Conservation (phyloP, 2,329 filamentous ascomycete species). For the Trichoderma koningiopsis region DNA sequence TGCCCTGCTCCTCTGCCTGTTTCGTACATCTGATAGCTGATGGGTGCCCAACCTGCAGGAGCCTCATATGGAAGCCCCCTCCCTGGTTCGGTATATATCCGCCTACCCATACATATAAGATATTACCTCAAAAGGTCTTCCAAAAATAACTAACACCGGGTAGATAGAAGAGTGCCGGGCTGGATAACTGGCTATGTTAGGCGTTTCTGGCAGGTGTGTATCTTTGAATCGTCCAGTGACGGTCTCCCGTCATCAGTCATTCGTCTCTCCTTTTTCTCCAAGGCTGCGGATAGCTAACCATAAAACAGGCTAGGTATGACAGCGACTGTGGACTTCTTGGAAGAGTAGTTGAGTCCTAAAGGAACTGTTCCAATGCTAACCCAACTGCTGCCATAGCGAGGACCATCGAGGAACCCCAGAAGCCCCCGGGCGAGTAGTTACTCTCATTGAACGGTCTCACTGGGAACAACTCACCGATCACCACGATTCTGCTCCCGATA, state of each 20-base stretch:
- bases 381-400: slow-evolving; percentile 60
- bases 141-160: not conserved
- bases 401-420: slow-evolving; percentile 93
- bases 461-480: slow-evolving; percentile 78
- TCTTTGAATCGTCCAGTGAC: not conserved
- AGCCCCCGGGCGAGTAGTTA: slow-evolving; percentile 87
- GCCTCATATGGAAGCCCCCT: slow-evolving; percentile 96
- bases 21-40: slow-evolving; percentile 13
- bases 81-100: slow-evolving; percentile 78
- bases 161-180: slow-evolving; percentile 82
- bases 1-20: not conserved
- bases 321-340: not conserved
- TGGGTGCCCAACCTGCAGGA: slow-evolving; percentile 50
- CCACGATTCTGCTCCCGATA: slow-evolving; percentile 61
- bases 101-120: not conserved
- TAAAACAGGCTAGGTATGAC: slow-evolving; percentile 39
- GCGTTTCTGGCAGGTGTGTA: slow-evolving; percentile 89
- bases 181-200: slow-evolving; percentile 94
- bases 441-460: slow-evolving; percentile 80
- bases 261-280: slow-evolving; percentile 37
- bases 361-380: not conserved
- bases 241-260: not conserved
- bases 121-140: not conserved
- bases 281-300: not conserved
- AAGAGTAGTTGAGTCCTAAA: not conserved